Evolutionary conservation across 2,329 filamentous ascomycete genomes (phyloP).

Genomic region (Thelonectria blattea): DNA sequence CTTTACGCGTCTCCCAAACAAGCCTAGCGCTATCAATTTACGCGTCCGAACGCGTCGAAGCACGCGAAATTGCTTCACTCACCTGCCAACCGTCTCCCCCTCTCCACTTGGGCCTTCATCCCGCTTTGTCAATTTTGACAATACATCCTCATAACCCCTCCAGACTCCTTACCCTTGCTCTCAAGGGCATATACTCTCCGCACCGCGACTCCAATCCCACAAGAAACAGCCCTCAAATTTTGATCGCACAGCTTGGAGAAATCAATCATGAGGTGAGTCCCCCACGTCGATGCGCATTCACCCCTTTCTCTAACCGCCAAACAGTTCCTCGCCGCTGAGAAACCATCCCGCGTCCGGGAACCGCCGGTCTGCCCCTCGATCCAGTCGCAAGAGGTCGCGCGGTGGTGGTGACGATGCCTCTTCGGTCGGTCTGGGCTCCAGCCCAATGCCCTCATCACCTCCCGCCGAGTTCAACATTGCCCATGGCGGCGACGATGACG

Average conservation of each 20-base stretch:
- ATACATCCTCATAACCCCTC: slow-evolving; percentile 21
- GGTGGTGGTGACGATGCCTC: slow-evolving; percentile 58
- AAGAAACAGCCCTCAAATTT: background rate
- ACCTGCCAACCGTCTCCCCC: slow-evolving; percentile 26
- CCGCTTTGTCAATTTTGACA: slow-evolving; percentile 31
- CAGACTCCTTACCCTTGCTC: slow-evolving; percentile 3
- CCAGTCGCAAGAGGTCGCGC: slow-evolving; percentile 62
- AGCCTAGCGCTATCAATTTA: slow-evolving; percentile 51
- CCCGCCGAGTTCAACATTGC: slow-evolving; percentile 66
- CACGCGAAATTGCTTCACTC: slow-evolving; percentile 37
- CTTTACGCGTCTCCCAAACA: slow-evolving; percentile 46
- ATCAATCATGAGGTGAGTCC: slow-evolving; percentile 24
- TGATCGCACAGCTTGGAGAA: slow-evolving; percentile 3
- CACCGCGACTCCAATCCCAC: slow-evolving; percentile 2
- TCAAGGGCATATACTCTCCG: background rate
- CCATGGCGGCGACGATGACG: slow-evolving; percentile 71
- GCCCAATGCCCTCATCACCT: slow-evolving; percentile 70
- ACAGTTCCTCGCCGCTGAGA: slow-evolving; percentile 84
- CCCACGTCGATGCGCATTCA: background rate
- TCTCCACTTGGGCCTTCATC: slow-evolving; percentile 29
- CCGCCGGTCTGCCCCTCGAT: slow-evolving; percentile 64
- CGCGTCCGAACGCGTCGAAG: slow-evolving; percentile 45
- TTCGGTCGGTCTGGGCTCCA: slow-evolving; percentile 59
- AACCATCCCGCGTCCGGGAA: slow-evolving; percentile 84
- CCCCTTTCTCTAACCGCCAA: slow-evolving; percentile 21